Base-by-base conservation (phyloP, 2,329 filamentous ascomycete genomes). In the Leptoxyphium fumago region DNA sequence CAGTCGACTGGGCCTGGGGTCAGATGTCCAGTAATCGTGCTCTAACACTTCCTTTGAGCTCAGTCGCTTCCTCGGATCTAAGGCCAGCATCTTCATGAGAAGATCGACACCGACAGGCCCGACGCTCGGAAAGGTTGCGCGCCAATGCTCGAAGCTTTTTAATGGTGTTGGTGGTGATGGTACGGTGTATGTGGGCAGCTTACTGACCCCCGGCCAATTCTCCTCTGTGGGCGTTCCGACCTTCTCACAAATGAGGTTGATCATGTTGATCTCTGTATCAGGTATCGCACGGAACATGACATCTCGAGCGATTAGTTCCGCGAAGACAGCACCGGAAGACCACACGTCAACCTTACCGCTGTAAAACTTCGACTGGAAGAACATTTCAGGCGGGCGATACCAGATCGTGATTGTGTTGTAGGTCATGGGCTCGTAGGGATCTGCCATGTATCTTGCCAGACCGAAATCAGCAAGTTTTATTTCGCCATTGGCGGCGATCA, bases 391-490 rank as follows among this genome's bases (percentile, higher is more conserved):
- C 0, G 91, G 88, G 1, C 89, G 77, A 68, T 96, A 98, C 87
- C 91, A 98, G 51, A 87, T 79, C 14, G 91, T 98, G 62, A 98
- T 94, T 51, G 95, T 89, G 57, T 91, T 87, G 57, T 80, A 79
- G 1, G 89, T 95, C 91, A 98, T 98, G 53, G 74, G 74, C 44
- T 78, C 71, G 56, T 87, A 84, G 0, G 91, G 89, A 61, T 98
- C 91, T 7, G 86, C 82, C 61, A 95, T 95, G 48, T 74, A 77
- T 49, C 91, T 74, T 5, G 91, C 91, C 29, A 98, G 78, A 72
- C 91, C 91, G 56, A 98, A 98, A 81, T 98, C 91, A 30, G 89
- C 91, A 42, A 98, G 77, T 63, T 96, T 96, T 58, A 98, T 78
- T 58, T 89, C 84, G 41, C 91, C 89, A 60, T 94, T 84, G 38